Evolutionary conservation across 805 yeast genomes (phyloP), one percentile per base, ranked within the genome.

Genomic region (Candida saitoana): DNA sequence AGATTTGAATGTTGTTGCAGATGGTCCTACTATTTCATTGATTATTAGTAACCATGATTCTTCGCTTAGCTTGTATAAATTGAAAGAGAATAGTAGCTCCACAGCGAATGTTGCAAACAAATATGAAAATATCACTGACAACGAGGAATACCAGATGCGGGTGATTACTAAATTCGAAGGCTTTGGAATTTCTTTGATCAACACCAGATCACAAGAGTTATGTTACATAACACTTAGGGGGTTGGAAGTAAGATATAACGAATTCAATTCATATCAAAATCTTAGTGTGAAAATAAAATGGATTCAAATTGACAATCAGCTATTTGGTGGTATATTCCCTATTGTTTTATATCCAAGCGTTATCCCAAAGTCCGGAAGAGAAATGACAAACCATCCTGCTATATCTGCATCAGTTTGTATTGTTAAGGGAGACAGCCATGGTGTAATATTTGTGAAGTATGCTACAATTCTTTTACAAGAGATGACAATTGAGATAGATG

Each of bases 251-350:
- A 71, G 84, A 35, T 88, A 84, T 60, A 85, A 83, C 53, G 91
- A 87, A 48, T 84, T 96, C 0, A 93, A 87, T 25, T 62, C 87
- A 16, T 87, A 86, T 51, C 95, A 89, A 57, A 87, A 87, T 14
- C 52, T 87, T 34, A 80, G 90, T 48, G 66, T 82, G 65, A 89
- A 88, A 56, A 62, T 90, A 52, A 90, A 91, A 56, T 95, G 99
- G 99, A 68, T 93, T 24, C 99, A 93, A 61, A 73, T 91, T 37
- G 99, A 93, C 59, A 91, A 93, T 55, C 96, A 89, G 57, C 64
- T 91, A 37, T 87, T 81, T 54, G 96, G 96, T 3, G 86, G 96
- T 9, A 76, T 83, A 1, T 93, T 76, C 64, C 97, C 97, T 2
- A 91, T 90, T 42, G 70, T 93, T 9, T 49, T 93, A 7, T 95